phyloP scores from a whole-genome alignment of 352 stramenopile species.

The Phytophthora meadii region DNA sequence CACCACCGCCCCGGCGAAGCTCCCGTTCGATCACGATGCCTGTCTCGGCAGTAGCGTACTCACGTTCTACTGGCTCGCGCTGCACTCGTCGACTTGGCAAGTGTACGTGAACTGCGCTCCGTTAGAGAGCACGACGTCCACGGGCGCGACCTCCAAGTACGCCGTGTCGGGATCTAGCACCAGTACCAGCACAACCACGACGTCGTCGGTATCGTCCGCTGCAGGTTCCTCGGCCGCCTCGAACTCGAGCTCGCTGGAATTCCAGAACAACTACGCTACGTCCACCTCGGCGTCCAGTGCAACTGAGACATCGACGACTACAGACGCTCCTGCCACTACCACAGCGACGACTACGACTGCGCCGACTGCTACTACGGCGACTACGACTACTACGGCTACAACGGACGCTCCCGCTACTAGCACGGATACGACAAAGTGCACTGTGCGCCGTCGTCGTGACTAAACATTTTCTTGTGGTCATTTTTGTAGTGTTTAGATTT shows the following conservation, averaged over 20 bases:
- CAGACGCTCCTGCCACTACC: constrained; percentile 14
- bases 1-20: constrained; percentile 29
- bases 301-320: constrained; percentile 7
- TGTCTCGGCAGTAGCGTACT: constrained; percentile 35
- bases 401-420: constrained; percentile 11
- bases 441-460: constrained; percentile 24
- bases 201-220: constrained; percentile 15
- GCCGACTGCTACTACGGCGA: constrained; percentile 11
- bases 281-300: constrained; percentile 8
- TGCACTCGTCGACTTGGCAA: constrained; percentile 53
- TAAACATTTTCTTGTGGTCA: constrained; percentile 16
- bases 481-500: constrained; percentile 32
- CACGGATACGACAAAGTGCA: constrained; percentile 34
- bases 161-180: constrained; percentile 19
- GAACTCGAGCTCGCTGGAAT: constrained; percentile 21
- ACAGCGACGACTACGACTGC: constrained; percentile 4
- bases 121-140: constrained; percentile 28
- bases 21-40: constrained; percentile 49
- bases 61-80: constrained; percentile 48
- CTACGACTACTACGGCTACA: constrained; percentile 8
- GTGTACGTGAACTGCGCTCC: constrained; percentile 54
- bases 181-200: constrained; percentile 8
- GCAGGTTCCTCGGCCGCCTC: constrained; percentile 11
- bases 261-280: constrained; percentile 18
- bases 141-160: constrained; percentile 32